A percentile compares a stretch with the other conserved stretches of the same genome.
Evolutionary conservation across 805 yeast species (phyloP).

Genomic region (Kazachstania martiniae): DNA sequence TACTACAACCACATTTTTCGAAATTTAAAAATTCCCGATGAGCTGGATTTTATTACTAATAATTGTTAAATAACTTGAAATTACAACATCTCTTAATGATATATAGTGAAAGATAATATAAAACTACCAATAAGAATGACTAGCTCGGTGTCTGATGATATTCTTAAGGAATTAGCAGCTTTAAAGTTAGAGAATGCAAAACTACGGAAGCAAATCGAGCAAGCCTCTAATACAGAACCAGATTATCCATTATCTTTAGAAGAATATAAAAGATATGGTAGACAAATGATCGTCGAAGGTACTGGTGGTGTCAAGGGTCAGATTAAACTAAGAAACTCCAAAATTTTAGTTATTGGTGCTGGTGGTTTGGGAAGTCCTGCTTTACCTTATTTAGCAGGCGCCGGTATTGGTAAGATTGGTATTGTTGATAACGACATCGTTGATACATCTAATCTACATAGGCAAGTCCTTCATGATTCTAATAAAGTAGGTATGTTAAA

Average conservation of each 20-base stretch:
- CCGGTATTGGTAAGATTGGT: conserved; percentile 80
- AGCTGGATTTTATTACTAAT: no score
- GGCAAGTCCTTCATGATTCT: conserved; percentile 76
- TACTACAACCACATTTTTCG: no score
- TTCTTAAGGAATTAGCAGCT: conserved; percentile 16
- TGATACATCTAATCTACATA: conserved; percentile 74
- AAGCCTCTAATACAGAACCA: neutral
- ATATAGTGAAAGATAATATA: no score
- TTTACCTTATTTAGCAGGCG: conserved; percentile 68
- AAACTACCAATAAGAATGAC: neutral
- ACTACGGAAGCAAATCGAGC: conserved; percentile 10
- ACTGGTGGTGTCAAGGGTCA: conserved; percentile 52
- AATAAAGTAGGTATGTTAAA: conserved; percentile 58
- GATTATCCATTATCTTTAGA: conserved; percentile 33
- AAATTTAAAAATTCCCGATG: no score
- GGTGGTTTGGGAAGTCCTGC: conserved; percentile 97
- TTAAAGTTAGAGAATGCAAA: conserved; percentile 21
- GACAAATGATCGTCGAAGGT: conserved; percentile 90
- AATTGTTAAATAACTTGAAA: no score
- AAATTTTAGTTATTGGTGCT: conserved; percentile 78
- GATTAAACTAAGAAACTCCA: conserved; percentile 41
- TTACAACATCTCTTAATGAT: no score
- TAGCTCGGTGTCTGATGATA: conserved; percentile 5
- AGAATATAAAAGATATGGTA: conserved; percentile 78
- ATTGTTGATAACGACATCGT: conserved; percentile 82